Percentiles rank a stretch among this genome's conserved stretches.
These are phyloP conservation scores for Dothiorella sarmentorum DNA, from an alignment of 2,329 filamentous ascomycete species.

Conservation along the genomic window DNA sequence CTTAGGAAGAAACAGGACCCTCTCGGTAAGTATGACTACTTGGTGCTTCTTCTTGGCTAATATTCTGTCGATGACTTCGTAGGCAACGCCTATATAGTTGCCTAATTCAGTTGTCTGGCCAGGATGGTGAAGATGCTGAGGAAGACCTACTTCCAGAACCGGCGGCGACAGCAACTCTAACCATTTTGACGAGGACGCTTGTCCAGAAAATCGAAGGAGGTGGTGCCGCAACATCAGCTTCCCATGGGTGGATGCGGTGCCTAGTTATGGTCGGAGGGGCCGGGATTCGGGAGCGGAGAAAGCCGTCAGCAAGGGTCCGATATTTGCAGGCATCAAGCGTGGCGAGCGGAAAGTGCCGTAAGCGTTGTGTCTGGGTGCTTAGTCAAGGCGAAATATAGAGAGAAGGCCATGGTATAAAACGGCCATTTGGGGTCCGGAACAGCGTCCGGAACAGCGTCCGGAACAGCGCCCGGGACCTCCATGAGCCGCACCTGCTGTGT, in stretches of 20 bases:
- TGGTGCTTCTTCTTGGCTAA: slow-evolving; percentile 50
- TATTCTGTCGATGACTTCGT: slow-evolving; percentile 52
- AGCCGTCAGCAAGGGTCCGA: background rate
- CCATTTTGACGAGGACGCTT: slow-evolving; percentile 18
- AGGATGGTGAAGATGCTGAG: background rate
- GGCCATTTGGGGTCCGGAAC: too few species aligned
- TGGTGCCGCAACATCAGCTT: too few species aligned
- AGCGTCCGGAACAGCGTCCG: too few species aligned
- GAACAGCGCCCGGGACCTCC: too few species aligned
- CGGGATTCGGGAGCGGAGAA: slow-evolving; percentile 3
- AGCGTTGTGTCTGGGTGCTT: background rate
- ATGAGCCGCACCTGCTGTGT: too few species aligned
- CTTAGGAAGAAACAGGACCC: too few species aligned
- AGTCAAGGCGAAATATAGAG: too few species aligned
- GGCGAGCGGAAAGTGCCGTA: background rate
- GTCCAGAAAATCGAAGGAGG: too few species aligned
- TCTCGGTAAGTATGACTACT: slow-evolving; percentile 51
- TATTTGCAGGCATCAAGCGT: background rate
- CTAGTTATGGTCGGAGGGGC: background rate
- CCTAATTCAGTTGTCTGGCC: too few species aligned
- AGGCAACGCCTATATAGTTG: slow-evolving; percentile 56
- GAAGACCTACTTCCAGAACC: slow-evolving; percentile 27
- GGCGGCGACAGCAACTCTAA: slow-evolving; percentile 35
- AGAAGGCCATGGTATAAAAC: too few species aligned
- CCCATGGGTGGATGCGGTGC: background rate